Evolutionary conservation across 2,329 filamentous ascomycete genomes (phyloP).

Genomic region (Paraconiothyrium sp.): DNA sequence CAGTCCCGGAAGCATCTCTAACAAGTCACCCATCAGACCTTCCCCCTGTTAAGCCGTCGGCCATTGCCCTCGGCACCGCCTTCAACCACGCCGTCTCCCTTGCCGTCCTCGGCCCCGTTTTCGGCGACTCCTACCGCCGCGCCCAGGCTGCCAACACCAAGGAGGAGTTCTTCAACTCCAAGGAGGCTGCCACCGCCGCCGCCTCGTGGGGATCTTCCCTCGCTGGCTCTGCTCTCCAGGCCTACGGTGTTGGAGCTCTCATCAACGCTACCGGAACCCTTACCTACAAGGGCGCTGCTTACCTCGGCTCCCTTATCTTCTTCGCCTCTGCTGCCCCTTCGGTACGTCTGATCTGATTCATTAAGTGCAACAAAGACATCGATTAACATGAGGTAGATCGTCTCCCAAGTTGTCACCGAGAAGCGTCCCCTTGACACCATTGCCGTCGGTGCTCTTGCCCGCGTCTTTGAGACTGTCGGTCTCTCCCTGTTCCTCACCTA

Average conservation of each 20-base stretch:
- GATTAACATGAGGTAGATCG: slow-evolving; percentile 67
- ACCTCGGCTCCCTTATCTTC: slow-evolving; percentile 91
- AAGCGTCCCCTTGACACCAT: slow-evolving; percentile 92
- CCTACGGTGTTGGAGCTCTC: slow-evolving; percentile 87
- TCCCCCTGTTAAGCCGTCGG: slow-evolving; percentile 93
- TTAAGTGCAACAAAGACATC: not conserved
- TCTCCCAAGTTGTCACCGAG: slow-evolving; percentile 87
- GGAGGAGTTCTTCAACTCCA: slow-evolving; percentile 94
- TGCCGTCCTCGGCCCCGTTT: slow-evolving; percentile 86
- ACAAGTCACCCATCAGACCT: slow-evolving; percentile 61
- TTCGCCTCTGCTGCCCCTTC: slow-evolving; percentile 86
- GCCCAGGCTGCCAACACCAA: slow-evolving; percentile 92
- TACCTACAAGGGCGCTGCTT: slow-evolving; percentile 96
- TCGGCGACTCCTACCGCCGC: slow-evolving; percentile 93
- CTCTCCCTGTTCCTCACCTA: slow-evolving; percentile 92
- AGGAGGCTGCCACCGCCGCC: slow-evolving; percentile 88
- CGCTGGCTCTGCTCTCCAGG: slow-evolving; percentile 86
- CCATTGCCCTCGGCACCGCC: slow-evolving; percentile 92
- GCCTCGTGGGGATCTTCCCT: slow-evolving; percentile 85
- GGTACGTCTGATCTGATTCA: slow-evolving; percentile 63
- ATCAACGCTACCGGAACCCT: slow-evolving; percentile 92
- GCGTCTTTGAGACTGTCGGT: slow-evolving; percentile 91
- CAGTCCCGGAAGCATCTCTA: slow-evolving; percentile 23
- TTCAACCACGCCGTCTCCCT: slow-evolving; percentile 95
- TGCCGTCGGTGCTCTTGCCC: slow-evolving; percentile 82